phyloP scores from a whole-genome alignment of 2,329 filamentous ascomycete species.

The Paecilomyces formosus region DNA sequence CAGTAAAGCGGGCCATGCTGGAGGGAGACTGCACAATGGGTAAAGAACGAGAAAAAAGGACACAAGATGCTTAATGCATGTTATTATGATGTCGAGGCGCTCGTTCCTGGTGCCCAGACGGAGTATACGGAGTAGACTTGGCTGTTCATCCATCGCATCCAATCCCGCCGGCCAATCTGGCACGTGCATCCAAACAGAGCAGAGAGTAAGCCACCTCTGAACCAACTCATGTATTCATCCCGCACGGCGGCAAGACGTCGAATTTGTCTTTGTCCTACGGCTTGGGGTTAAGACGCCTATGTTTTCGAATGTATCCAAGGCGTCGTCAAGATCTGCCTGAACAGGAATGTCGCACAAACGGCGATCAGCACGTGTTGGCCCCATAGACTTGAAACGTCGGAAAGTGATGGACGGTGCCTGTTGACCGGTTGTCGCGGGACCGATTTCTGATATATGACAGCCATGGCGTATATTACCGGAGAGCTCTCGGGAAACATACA shows the following conservation, averaged over 20 bases:
- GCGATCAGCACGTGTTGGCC: neutral
- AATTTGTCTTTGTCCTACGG: no score
- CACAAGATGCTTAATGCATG: neutral
- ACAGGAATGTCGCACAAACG: neutral
- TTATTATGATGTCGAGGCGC: neutral
- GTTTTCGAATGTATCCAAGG: neutral
- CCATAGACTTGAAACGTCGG: neutral
- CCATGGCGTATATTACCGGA: neutral
- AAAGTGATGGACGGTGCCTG: neutral
- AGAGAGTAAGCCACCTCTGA: neutral
- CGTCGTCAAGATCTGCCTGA: neutral
- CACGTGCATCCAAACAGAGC: neutral
- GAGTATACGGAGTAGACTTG: neutral
- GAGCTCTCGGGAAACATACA: neutral
- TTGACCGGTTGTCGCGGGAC: neutral
- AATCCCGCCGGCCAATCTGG: neutral
- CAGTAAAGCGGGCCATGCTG: neutral
- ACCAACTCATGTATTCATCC: no score
- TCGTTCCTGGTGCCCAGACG: neutral
- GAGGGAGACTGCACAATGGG: neutral
- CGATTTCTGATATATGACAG: neutral
- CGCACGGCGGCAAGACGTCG: no score
- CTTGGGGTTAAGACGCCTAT: no score
- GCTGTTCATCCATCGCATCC: neutral
- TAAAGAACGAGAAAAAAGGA: neutral